phyloP scores from a whole-genome alignment of 345 rosid genomes.

The Noccaea caerulescens region DNA sequence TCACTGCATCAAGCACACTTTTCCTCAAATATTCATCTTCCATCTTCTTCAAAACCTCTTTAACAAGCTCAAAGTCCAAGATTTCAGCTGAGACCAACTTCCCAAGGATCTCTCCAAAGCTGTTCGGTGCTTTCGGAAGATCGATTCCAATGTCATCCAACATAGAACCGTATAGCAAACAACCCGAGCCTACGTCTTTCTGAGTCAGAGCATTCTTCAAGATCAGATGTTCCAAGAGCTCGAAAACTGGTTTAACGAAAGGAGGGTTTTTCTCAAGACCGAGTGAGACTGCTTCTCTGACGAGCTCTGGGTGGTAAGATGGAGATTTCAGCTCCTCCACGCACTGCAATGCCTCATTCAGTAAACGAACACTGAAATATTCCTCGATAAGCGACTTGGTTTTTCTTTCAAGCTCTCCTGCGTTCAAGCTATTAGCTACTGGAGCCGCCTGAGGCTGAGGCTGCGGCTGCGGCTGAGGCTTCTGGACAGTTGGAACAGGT shows the following conservation, averaged over 20 bases:
- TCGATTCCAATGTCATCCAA: slow-evolving; percentile 76
- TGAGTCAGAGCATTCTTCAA: slow-evolving; percentile 50
- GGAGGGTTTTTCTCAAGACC: slow-evolving; percentile 70
- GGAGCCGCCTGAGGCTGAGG: slow-evolving; percentile 27
- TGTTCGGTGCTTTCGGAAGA: slow-evolving; percentile 67
- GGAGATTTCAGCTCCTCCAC: slow-evolving; percentile 68
- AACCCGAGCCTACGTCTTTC: slow-evolving; percentile 58
- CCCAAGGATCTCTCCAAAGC: slow-evolving; percentile 68
- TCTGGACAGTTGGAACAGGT: slow-evolving; percentile 25
- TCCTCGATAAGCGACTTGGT: slow-evolving; percentile 68
- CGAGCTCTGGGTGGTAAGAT: slow-evolving; percentile 62
- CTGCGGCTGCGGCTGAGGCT: slow-evolving; percentile 2
- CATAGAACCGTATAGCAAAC: slow-evolving; percentile 58
- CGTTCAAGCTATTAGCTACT: slow-evolving; percentile 25
- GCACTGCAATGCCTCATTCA: slow-evolving; percentile 70
- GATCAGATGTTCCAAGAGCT: slow-evolving; percentile 55
- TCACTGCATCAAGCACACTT: slow-evolving; percentile 39
- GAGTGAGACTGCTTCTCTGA: slow-evolving; percentile 67
- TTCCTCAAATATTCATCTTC: slow-evolving; percentile 57
- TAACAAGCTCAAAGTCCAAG: slow-evolving; percentile 52
- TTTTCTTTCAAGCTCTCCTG: slow-evolving; percentile 52
- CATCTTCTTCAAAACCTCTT: slow-evolving; percentile 57
- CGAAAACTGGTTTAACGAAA: slow-evolving; percentile 47
- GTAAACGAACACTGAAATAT: slow-evolving; percentile 55
- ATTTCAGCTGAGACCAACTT: slow-evolving; percentile 50